Conservation (phyloP, 1,139 yeast genomes). For the Suhomyces yuchorum region DNA sequence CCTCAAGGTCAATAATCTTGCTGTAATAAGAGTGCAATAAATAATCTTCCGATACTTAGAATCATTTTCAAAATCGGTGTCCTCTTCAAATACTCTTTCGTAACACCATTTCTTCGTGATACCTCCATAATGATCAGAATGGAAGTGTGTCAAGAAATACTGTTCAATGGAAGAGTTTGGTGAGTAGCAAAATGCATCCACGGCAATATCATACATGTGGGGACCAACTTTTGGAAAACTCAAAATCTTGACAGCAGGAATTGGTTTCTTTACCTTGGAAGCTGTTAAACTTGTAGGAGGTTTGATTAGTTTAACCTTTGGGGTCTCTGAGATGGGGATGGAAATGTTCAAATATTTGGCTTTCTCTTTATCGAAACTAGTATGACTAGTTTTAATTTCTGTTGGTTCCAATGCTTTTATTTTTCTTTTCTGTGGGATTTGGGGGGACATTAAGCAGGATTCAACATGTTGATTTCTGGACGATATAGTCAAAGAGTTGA, state of each 20-base stretch:
- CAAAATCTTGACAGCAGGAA: conserved; percentile 59
- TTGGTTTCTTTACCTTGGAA: conserved; percentile 34
- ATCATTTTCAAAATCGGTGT: conserved; percentile 36
- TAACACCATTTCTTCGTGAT: conserved; percentile 71
- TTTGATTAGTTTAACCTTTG: conserved; percentile 19
- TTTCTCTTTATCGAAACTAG: conserved; percentile 6
- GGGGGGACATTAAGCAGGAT: conserved; percentile 37
- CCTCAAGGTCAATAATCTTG: conserved; percentile 52
- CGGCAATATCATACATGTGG: conserved; percentile 44
- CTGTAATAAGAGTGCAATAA: conserved; percentile 73
- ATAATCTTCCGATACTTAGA: conserved; percentile 49
- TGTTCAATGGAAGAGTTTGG: conserved; percentile 47
- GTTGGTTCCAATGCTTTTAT: neutral
- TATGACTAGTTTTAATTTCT: neutral
- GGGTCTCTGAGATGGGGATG: conserved; percentile 1
- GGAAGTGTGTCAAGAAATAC: conserved; percentile 80
- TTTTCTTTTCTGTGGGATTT: conserved; percentile 3
- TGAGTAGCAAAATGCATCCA: conserved; percentile 68
- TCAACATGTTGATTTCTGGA: conserved; percentile 62
- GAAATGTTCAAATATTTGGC: conserved; percentile 19
- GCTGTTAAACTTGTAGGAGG: conserved; percentile 25
- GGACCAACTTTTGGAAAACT: conserved; percentile 35
- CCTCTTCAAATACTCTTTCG: conserved; percentile 39
- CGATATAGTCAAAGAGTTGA: conserved; percentile 38
- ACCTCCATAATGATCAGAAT: conserved; percentile 93